Evolutionary conservation across 192 early-diverging fungal genomes (phyloP).

Genomic region (Podila epigama): DNA sequence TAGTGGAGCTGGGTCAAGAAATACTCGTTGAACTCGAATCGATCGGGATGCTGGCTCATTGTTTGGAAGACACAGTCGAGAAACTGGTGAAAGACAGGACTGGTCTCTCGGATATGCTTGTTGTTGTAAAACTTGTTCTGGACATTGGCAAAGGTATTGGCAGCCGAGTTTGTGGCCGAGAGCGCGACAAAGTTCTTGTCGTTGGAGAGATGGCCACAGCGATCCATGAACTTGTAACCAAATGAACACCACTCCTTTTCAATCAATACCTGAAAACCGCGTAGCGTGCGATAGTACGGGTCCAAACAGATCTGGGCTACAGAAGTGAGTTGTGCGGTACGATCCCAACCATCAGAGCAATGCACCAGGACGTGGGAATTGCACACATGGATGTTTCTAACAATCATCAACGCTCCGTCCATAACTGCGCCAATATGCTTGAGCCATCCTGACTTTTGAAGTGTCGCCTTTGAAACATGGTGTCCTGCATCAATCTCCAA

Average conservation of each 20-base stretch:
- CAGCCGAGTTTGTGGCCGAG: constrained; percentile 58
- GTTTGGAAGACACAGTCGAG: constrained; percentile 97
- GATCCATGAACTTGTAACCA: constrained; percentile 95
- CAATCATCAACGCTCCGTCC: constrained; percentile 81
- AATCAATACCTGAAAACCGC: constrained; percentile 88
- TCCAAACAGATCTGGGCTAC: constrained; percentile 92
- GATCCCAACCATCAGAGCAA: constrained; percentile 99
- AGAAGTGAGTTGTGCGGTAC: constrained; percentile 93
- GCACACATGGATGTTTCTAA: constrained; percentile 76
- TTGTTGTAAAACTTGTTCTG: constrained; percentile 65
- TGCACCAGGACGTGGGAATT: constrained; percentile 92
- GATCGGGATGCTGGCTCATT: constrained; percentile 83
- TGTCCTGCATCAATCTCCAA: constrained; percentile 56
- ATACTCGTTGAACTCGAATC: constrained; percentile 93
- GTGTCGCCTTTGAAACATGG: constrained; percentile 56
- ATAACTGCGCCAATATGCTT: constrained; percentile 85
- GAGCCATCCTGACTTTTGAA: constrained; percentile 87
- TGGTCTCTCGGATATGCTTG: constrained; percentile 80
- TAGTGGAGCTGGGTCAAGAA: constrained; percentile 84
- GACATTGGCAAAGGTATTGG: constrained; percentile 66
- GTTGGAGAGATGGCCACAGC: constrained; percentile 89
- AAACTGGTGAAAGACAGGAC: constrained; percentile 97
- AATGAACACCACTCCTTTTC: constrained; percentile 99
- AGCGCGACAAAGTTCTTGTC: constrained; percentile 71
- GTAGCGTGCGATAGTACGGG: constrained; percentile 94